phyloP scores from a whole-genome alignment of 768 basidiomycete genomes.

The Cystobasidium ongulense region DNA sequence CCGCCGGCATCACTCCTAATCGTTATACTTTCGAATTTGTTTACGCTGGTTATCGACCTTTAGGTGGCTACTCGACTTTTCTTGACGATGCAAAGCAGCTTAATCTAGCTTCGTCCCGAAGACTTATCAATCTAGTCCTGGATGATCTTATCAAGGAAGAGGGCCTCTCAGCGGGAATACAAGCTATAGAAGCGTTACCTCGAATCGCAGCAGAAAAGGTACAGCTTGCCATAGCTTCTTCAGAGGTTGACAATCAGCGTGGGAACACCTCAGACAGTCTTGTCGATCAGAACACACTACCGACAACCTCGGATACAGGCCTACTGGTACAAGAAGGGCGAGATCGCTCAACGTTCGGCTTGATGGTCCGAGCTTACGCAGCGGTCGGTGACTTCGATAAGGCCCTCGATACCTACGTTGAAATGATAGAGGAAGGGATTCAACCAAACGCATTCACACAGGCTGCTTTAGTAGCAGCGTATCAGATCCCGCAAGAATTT shows the following conservation, averaged over 20 bases:
- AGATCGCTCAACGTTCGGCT: slow-evolving; percentile 2
- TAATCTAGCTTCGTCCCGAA: not conserved
- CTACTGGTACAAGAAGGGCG: not conserved
- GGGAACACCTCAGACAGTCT: not conserved
- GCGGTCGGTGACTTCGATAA: not conserved
- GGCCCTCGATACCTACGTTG: not conserved
- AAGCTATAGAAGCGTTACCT: not conserved
- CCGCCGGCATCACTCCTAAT: not conserved
- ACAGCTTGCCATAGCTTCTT: not conserved
- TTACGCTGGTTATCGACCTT: not conserved
- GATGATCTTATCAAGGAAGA: not conserved
- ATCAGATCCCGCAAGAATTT: not conserved
- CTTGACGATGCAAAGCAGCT: not conserved
- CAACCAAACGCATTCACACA: not conserved
- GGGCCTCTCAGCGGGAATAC: not conserved
- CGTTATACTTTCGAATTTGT: not conserved
- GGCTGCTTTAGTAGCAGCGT: not conserved
- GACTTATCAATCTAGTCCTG: not conserved
- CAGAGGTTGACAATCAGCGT: not conserved
- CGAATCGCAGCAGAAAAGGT: not conserved
- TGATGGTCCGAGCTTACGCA: not conserved
- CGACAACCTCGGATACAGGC: not conserved
- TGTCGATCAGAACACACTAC: not conserved
- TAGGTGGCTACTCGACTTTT: not conserved
- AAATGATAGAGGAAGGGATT: not conserved